Evolutionary conservation across 306 rosid genomes (phyloP).

Genomic region (Prosopis cineraria): DNA sequence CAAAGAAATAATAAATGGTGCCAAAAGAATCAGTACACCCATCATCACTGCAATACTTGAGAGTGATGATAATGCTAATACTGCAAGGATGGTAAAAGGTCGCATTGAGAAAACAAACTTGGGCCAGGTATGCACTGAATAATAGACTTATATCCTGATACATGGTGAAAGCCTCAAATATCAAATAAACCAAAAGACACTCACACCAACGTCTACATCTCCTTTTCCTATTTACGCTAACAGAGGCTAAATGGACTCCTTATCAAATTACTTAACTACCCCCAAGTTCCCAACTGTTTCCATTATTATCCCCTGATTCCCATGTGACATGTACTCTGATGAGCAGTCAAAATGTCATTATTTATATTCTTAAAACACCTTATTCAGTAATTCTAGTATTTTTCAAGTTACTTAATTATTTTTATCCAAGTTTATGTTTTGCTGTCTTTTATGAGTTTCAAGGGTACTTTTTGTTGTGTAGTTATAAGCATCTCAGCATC

Average conservation of each 20-base stretch:
- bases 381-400: not conserved
- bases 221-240: not conserved
- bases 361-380: conserved; percentile 12
- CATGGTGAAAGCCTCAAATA: not conserved
- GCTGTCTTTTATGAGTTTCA: not conserved
- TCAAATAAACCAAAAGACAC: not conserved
- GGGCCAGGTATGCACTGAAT: conserved; percentile 67
- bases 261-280: not conserved
- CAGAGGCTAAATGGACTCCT: not conserved
- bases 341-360: conserved; percentile 8
- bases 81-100: conserved; percentile 75
- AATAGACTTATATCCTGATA: conserved; percentile 3
- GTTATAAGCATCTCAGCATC: not conserved
- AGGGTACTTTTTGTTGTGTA: not conserved
- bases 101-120: conserved; percentile 91
- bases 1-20: conserved; percentile 87
- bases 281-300: not conserved
- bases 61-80: conserved; percentile 50
- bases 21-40: conserved; percentile 78
- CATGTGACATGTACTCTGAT: not conserved
- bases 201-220: not conserved
- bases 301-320: not conserved
- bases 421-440: not conserved
- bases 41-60: conserved; percentile 82
- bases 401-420: conserved; percentile 19